Evolutionary conservation across 108 stramenopile species (phyloP).

Genomic region (Cyclostephanos tholiformis): DNA sequence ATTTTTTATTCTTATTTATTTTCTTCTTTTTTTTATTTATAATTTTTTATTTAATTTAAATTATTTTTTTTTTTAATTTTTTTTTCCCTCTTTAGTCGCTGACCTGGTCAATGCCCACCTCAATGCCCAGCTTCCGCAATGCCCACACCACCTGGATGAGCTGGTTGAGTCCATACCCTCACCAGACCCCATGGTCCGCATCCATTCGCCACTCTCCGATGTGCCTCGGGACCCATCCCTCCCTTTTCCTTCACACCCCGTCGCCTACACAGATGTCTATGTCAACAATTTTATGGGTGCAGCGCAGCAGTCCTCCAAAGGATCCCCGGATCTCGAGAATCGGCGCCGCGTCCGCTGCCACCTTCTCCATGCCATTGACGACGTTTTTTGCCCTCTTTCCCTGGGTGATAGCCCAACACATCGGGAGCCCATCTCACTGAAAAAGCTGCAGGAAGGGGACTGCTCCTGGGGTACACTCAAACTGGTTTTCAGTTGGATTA

Average conservation of each 20-base stretch:
- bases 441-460: constrained; percentile 42
- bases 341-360: neutral
- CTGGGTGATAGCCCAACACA: constrained; percentile 15
- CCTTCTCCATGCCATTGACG: constrained; percentile 1
- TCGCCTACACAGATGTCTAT: constrained; percentile 4
- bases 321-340: neutral
- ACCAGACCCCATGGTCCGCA: neutral
- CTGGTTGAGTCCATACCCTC: neutral
- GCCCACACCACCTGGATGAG: constrained; percentile 6
- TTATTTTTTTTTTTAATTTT: too few species aligned
- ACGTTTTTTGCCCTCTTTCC: constrained; percentile 35
- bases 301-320: neutral
- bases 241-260: neutral
- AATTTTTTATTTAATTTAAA: too few species aligned
- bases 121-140: neutral
- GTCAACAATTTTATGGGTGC: constrained; percentile 24
- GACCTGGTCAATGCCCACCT: neutral
- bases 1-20: too few species aligned
- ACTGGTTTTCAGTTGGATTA: constrained; percentile 27
- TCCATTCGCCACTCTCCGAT: neutral
- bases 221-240: constrained; percentile 3
- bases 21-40: too few species aligned
- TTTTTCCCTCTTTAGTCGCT: too few species aligned
- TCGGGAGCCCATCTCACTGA: constrained; percentile 38
- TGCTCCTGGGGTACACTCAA: constrained; percentile 22